Evolutionary conservation across 2,329 filamentous ascomycete genomes (phyloP).

Genomic region (Capronia epimyces): DNA sequence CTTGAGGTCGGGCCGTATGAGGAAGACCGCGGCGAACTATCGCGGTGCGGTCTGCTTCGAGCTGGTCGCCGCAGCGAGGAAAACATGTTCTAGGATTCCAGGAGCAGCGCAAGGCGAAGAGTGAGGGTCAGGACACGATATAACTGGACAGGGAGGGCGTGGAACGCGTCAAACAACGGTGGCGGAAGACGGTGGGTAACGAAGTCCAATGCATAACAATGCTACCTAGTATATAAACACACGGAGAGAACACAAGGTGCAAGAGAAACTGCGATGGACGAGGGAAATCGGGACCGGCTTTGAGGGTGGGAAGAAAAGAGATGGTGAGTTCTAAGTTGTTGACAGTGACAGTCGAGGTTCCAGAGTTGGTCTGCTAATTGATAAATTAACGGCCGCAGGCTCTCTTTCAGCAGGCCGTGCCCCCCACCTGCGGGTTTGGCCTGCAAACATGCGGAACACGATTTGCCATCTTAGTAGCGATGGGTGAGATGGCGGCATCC

Average conservation of each 20-base stretch:
- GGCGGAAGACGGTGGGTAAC: not conserved
- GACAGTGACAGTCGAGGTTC: not conserved
- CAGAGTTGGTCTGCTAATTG: not conserved
- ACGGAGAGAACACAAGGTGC: not conserved
- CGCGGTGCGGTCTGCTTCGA: constrained; percentile 12
- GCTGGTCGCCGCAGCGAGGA: constrained; percentile 18
- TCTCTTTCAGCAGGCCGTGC: not conserved
- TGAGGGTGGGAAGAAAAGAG: not conserved
- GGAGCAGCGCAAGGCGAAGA: not conserved
- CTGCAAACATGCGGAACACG: constrained; percentile 10
- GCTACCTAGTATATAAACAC: not conserved
- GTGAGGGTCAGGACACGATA: not conserved
- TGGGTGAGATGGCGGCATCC: constrained; percentile 8
- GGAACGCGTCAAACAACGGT: constrained; percentile 1
- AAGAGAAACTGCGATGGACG: not conserved
- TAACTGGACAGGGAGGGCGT: not conserved
- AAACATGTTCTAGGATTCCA: constrained; percentile 12
- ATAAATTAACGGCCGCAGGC: not conserved
- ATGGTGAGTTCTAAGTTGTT: not conserved
- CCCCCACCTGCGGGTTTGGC: not conserved
- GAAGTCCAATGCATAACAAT: not conserved
- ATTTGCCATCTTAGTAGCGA: not conserved
- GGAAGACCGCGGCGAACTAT: constrained; percentile 32
- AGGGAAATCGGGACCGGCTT: not conserved
- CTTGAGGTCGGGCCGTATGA: constrained; percentile 26